Evolutionary conservation across 2,329 filamentous ascomycete species (phyloP), one percentile per base, ranked within the genome.

Genomic region (Eutypella sp.): DNA sequence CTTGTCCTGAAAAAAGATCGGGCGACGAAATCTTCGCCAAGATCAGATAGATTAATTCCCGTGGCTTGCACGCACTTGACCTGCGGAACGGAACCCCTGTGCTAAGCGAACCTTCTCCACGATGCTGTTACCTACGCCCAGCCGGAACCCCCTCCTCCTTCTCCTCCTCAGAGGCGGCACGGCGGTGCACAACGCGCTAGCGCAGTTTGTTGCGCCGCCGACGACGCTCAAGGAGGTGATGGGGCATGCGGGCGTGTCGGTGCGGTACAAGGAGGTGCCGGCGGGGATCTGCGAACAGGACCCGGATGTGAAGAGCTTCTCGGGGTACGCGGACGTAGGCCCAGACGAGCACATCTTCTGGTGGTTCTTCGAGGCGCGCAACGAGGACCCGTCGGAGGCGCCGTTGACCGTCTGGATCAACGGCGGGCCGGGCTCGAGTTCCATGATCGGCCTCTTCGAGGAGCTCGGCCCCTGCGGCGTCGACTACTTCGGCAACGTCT

Each of bases 381-480:
- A 70, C 31, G 46, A 56, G 15, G 63, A 75, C 45, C 71, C 74
- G 4, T 53, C 61, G 4, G 61, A 67, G 5, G 73, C 73, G 18
- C 72, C 72, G 0, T 56, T 76, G 36, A 77, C 74, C 0, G 57
- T 76, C 3, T 79, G 75, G 75, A 61, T 78, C 42, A 78, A 77
- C 46, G 75, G 75, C 18, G 75, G 74, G 0, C 74, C 74, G 0
- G 78, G 78, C 1, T 69, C 65, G 15, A 71, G 74, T 48, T 76
- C 71, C 9, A 64, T 81, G 57, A 75, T 81, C 47, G 76, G 78
- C 1, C 57, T 82, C 3, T 81, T 81, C 49, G 69, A 78, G 54
- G 71, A 67, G 46, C 45, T 64, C 5, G 66, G 66, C 0, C 66
- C 66, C 0, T 68, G 66, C 48, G 50, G 61, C 41, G 63, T 78